phyloP scores from a whole-genome alignment of 805 yeast genomes.

The Ogataea allantospora region DNA sequence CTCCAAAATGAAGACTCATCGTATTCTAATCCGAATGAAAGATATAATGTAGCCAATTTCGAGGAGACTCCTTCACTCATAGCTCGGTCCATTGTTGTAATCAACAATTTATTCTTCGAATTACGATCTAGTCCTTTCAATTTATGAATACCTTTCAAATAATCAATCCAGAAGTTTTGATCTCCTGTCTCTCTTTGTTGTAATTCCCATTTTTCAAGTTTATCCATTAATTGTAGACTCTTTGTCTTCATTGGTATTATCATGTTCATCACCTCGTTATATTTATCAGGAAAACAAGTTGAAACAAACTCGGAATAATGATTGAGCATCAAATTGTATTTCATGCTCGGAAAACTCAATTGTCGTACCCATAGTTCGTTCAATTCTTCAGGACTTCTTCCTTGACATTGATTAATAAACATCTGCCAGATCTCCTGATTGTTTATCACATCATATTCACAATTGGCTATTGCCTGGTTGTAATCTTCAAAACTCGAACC shows the following conservation, averaged over 20 bases:
- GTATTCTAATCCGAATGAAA: slow-evolving; percentile 8
- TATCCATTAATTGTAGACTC: slow-evolving; percentile 31
- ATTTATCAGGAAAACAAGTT: slow-evolving; percentile 26
- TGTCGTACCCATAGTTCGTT: slow-evolving; percentile 30
- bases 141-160: slow-evolving; percentile 11
- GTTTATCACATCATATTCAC: slow-evolving; percentile 11
- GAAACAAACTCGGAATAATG: slow-evolving; percentile 43
- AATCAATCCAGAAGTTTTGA: slow-evolving; percentile 23
- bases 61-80: slow-evolving; percentile 17
- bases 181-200: slow-evolving; percentile 16
- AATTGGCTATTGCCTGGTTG: slow-evolving; percentile 8
- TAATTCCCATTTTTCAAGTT: slow-evolving; percentile 38
- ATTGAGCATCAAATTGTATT: slow-evolving; percentile 40
- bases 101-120: slow-evolving; percentile 12
- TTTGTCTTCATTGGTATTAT: slow-evolving; percentile 35
- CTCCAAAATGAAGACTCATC: slow-evolving; percentile 3
- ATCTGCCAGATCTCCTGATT: slow-evolving; percentile 17
- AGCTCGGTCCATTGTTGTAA: slow-evolving; percentile 35
- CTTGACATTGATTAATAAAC: slow-evolving; percentile 10
- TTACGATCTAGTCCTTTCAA: slow-evolving; percentile 11
- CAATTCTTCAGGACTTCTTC: slow-evolving; percentile 13
- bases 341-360: slow-evolving; percentile 40
- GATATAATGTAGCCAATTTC: slow-evolving; percentile 35
- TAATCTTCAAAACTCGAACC: neutral
- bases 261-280: slow-evolving; percentile 36